A percentile compares a stretch with the other conserved stretches of the same genome.
Evolutionary conservation across 768 basidiomycete species (phyloP).

Genomic region (Mycena sanguinolenta): DNA sequence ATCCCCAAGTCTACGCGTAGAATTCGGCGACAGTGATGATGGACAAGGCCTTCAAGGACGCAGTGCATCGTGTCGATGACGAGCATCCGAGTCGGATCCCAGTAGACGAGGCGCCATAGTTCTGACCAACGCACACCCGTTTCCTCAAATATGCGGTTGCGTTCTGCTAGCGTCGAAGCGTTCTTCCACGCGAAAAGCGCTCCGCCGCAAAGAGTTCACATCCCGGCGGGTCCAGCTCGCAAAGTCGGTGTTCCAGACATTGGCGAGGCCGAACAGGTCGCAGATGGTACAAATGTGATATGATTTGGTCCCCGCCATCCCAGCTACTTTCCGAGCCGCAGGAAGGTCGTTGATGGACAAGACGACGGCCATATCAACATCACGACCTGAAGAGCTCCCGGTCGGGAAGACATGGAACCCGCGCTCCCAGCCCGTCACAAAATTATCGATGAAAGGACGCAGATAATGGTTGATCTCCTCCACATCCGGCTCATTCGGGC

Average conservation of each 20-base stretch:
- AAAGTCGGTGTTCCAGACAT: constrained; percentile 28
- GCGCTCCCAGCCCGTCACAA: constrained; percentile 35
- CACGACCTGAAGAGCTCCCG: constrained; percentile 11
- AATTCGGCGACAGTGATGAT: constrained; percentile 36
- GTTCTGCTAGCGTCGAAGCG: constrained; percentile 28
- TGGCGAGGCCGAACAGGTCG: constrained; percentile 31
- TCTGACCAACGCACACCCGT: constrained; percentile 44
- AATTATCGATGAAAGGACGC: constrained; percentile 43
- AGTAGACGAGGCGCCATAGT: constrained; percentile 47
- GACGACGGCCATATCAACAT: constrained; percentile 22
- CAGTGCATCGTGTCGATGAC: constrained; percentile 51
- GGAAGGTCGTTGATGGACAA: constrained; percentile 47
- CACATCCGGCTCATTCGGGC: too few relatives aligned
- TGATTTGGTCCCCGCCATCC: constrained; percentile 37
- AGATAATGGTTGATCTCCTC: constrained; percentile 43
- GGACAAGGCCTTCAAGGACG: constrained; percentile 40
- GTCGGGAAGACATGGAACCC: constrained; percentile 34
- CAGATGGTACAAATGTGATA: constrained; percentile 47
- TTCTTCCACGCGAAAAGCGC: constrained; percentile 31
- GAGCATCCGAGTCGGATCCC: constrained; percentile 42
- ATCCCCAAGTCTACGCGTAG: constrained; percentile 34
- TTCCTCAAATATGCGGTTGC: constrained; percentile 7
- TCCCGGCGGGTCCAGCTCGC: too few relatives aligned
- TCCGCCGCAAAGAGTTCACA: too few relatives aligned
- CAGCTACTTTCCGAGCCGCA: constrained; percentile 41